Evolutionary conservation across 2,329 filamentous ascomycete species (phyloP), one percentile per base, ranked within the genome.

Genomic region (Neopestalotiopsis sp.): DNA sequence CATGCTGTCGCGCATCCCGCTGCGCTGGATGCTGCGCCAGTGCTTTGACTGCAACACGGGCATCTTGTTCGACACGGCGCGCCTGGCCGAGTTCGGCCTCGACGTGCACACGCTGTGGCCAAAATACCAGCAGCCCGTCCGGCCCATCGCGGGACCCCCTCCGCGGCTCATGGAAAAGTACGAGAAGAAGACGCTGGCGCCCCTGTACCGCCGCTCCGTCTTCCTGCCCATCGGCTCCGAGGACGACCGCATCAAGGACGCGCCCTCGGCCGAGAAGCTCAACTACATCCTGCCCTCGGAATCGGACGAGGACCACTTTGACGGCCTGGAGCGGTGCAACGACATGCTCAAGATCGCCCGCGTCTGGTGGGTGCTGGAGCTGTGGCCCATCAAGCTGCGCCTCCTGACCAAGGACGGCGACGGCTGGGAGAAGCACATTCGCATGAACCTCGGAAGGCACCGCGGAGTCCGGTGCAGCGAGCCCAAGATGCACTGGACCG

Each of bases 21-120:
- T 85, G 3, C 79, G 82, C 2, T 85, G 83, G 83, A 85, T 85
- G 83, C 76, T 85, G 12, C 77, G 82, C 24, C 82, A 84, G 71
- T 81, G 79, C 68, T 84, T 84, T 71, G 81, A 83, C 70, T 84
- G 82, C 74, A 74, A 84, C 64, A 84, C 83, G 0, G 82, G 81
- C 1, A 84, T 84, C 45, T 71, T 83, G 20, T 84, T 84, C 75
- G 76, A 78, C 52, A 78, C 80, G 0, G 75, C 77, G 5, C 71
- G 72, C 2, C 78, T 84, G 1, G 81, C 81, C 1, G 81, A 83
- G 63, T 75, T 77, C 24, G 82, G 83, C 0, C 71, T 84, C 2
- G 83, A 84, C 67, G 75, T 84, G 0, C 78, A 79, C 17, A 79
- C 78, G 4, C 73, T 84, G 1, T 84, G 77, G 74, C 83, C 83